phyloP scores from a whole-genome alignment of 768 basidiomycete species.

The Collybiopsis luxurians region DNA sequence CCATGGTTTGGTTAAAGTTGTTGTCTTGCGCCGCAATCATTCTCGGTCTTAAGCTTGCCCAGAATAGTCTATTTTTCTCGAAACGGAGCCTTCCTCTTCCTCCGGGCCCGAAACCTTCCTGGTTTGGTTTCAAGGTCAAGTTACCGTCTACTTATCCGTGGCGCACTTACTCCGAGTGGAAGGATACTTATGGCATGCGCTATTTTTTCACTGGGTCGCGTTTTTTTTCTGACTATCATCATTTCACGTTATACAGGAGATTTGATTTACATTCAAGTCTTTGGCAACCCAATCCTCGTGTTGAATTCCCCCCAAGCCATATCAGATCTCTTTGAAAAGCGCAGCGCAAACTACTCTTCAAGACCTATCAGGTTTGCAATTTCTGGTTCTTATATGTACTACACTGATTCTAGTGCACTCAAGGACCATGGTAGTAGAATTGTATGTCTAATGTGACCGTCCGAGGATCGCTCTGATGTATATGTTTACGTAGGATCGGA shows the following conservation, averaged over 20 bases:
- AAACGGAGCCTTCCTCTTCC: constrained; percentile 27
- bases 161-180: constrained; percentile 45
- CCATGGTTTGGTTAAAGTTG: not conserved
- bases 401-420: too few species aligned
- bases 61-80: not conserved
- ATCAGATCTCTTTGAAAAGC: constrained; percentile 43
- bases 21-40: not conserved
- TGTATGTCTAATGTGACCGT: constrained; percentile 25
- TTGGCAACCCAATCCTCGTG: constrained; percentile 45
- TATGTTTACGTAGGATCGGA: constrained; percentile 34
- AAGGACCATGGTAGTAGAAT: constrained; percentile 38
- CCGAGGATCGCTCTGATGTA: not conserved
- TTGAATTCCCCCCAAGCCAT: constrained; percentile 40
- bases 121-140: constrained; percentile 28
- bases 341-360: constrained; percentile 43
- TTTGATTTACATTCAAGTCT: constrained; percentile 39
- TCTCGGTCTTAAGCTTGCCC: not conserved
- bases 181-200: constrained; percentile 36
- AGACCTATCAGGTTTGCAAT: constrained; percentile 24
- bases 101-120: constrained; percentile 40
- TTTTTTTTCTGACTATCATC: too few species aligned
- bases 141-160: constrained; percentile 39
- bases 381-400: not conserved
- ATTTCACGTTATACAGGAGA: constrained; percentile 35
- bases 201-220: not conserved